Conservation (phyloP, 306 rosid species). For the Senna siamea region DNA sequence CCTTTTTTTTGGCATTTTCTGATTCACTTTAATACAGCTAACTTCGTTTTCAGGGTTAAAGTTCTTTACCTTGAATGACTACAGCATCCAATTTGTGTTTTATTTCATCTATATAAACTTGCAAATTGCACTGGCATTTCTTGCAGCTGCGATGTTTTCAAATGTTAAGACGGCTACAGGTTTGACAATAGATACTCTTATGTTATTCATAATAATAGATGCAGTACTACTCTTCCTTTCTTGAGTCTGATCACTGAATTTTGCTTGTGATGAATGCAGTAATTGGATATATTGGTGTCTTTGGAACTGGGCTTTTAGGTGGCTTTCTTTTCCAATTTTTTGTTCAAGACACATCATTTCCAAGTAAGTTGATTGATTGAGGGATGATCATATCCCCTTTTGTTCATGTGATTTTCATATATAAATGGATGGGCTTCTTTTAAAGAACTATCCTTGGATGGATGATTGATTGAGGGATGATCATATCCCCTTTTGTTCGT, state of each 20-base stretch:
- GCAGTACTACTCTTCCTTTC: conserved; percentile 9
- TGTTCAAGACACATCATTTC: conserved; percentile 66
- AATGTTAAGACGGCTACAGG: conserved; percentile 88
- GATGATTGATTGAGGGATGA: conserved; percentile 23
- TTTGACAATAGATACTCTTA: conserved; percentile 43
- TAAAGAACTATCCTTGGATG: conserved; percentile 10
- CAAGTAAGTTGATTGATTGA: conserved; percentile 66
- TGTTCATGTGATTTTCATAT: neutral
- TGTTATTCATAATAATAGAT: conserved; percentile 3
- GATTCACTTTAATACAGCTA: conserved; percentile 33
- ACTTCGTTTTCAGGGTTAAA: conserved; percentile 69
- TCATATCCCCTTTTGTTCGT: neutral
- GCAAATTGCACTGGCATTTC: conserved; percentile 83
- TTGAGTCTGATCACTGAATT: conserved; percentile 34
- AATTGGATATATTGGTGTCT: conserved; percentile 72
- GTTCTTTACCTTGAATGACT: conserved; percentile 78
- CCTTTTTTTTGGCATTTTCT: conserved; percentile 28
- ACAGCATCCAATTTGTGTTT: conserved; percentile 83
- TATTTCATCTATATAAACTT: conserved; percentile 81
- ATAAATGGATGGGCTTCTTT: conserved; percentile 15
- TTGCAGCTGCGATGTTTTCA: conserved; percentile 69
- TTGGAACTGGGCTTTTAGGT: conserved; percentile 85
- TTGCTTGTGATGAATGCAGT: conserved; percentile 52
- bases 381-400: neutral
- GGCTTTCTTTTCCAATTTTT: conserved; percentile 81